phyloP scores from a whole-genome alignment of 805 yeast species.

The Ascoidea tarda region DNA sequence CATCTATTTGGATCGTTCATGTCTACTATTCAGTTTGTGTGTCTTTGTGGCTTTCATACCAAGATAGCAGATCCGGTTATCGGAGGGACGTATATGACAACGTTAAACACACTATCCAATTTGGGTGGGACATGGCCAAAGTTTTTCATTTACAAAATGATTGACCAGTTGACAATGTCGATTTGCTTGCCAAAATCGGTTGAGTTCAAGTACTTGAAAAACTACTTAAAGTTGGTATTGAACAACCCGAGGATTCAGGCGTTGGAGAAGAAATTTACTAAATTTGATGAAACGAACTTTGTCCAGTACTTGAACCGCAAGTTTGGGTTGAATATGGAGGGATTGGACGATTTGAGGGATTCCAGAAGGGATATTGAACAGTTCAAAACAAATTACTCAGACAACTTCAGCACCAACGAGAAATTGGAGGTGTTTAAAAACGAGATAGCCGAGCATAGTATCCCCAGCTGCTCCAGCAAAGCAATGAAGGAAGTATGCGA shows the following conservation, averaged over 20 bases:
- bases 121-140: conserved; percentile 98
- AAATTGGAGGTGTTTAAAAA: conserved; percentile 14
- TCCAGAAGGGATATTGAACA: neutral
- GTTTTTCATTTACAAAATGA: conserved; percentile 61
- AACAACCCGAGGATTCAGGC: neutral
- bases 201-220: conserved; percentile 6
- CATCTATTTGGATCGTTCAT: conserved; percentile 82
- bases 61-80: conserved; percentile 88
- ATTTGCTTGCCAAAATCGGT: conserved; percentile 30
- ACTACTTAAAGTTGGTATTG: conserved; percentile 2
- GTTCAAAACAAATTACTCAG: conserved; percentile 1
- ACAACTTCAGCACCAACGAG: neutral
- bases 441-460: conserved; percentile 8
- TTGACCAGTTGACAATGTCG: conserved; percentile 64
- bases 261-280: conserved; percentile 1
- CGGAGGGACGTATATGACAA: conserved; percentile 98
- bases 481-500: conserved; percentile 34
- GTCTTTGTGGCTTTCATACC: conserved; percentile 90
- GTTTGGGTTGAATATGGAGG: neutral
- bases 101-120: conserved; percentile 81
- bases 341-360: neutral
- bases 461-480: conserved; percentile 20
- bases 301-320: neutral
- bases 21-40: conserved; percentile 91
- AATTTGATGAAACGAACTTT: neutral